Percentiles rank a stretch among this genome's conserved stretches.
Conservation (phyloP, 257 asterid genomes). For the Solanum dulcamara region DNA sequence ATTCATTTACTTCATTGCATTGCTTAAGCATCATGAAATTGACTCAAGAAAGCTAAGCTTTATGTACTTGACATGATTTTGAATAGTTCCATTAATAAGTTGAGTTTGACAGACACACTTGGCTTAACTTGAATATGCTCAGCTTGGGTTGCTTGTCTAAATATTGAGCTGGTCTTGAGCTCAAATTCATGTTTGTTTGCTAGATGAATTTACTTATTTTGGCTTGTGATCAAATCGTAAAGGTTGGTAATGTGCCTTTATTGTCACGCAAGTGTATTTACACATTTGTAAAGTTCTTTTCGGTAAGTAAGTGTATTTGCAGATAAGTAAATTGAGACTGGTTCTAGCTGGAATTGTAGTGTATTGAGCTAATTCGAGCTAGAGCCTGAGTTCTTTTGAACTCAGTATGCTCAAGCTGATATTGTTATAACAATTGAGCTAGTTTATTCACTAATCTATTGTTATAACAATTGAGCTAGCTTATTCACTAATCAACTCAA, state of each 20-base stretch:
- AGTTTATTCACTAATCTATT: background rate
- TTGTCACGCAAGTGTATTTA: background rate
- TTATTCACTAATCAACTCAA: background rate
- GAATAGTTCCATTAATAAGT: background rate
- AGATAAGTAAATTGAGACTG: background rate
- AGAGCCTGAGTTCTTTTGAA: background rate
- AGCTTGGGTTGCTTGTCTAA: background rate
- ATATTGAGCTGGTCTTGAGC: background rate
- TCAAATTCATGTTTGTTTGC: background rate
- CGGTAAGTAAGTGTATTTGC: background rate
- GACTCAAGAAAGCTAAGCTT: background rate
- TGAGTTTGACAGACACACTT: background rate
- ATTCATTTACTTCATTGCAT: background rate
- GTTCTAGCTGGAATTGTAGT: background rate
- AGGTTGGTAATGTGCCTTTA: background rate
- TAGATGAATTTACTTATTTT: background rate
- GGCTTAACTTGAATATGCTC: background rate
- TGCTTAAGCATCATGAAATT: background rate
- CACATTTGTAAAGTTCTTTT: background rate
- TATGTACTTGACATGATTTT: background rate
- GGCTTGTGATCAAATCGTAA: background rate
- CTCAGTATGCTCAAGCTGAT: background rate
- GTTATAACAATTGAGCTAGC: background rate
- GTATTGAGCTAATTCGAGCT: background rate
- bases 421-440: background rate